Evolutionary conservation across 129 eudicot species (phyloP), one percentile per base, ranked within the genome.

Genomic region (Flaveria ramosissima): DNA sequence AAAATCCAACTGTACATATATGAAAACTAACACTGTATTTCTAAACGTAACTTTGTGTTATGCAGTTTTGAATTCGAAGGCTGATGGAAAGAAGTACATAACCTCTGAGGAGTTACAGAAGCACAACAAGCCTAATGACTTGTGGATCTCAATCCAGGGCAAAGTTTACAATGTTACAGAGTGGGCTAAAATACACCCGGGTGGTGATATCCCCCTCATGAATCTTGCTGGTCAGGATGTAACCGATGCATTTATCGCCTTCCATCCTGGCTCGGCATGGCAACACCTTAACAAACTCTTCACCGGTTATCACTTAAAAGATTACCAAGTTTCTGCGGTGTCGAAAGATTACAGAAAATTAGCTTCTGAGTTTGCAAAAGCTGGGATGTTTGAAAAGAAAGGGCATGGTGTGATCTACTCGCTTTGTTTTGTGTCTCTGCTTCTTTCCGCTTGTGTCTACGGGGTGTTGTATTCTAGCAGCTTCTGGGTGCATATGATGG

Each of bases 311-410:
- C 78, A 77, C 70, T 56, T 82, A 17, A 62, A 76, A 51, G 78
- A 82, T 47, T 82, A 76, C 23, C 74, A 71, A 20, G 78, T 82
- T 8, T 82, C 85, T 13, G 82, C 72, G 4, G 36, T 82, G 42
- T 82, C 85, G 0, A 76, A 82, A 72, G 85, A 82, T 46, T 82
- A 82, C n/a, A 60, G 85, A 71, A 82, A 46, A 39, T 81, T 82
- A 9, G 82, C 85, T 39, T 82, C 85, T 4, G 82, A 82, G 82
- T 77, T 82, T 43, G 68, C 85, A 41, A 82, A 82, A 77, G 53
- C 85, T 4, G 85, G 85, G 48, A 82, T 82, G 85, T 82, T 82
- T 47, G 82, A 82, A 20, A 82, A 82, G 52, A 82, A 82, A 76
- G 85, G 85, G 14, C 82, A 82, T 11, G 82, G 82, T 7, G 85